These are phyloP conservation scores for Apiospora aurea DNA, from an alignment of 2,329 filamentous ascomycete species.

Conservation along the genomic window DNA sequence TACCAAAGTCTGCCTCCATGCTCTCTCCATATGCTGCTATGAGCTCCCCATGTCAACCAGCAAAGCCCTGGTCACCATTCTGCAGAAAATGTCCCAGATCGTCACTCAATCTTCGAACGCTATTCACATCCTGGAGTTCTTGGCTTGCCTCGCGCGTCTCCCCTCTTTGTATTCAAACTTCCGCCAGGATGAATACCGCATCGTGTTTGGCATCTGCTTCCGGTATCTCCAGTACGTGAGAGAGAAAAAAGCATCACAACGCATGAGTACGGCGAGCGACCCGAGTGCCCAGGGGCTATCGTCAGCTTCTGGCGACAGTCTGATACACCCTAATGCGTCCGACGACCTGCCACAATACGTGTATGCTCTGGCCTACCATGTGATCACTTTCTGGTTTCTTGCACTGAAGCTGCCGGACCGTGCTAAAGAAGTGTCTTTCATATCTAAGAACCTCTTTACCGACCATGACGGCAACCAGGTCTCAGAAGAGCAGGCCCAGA, in stretches of 20 bases:
- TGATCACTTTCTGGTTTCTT: slow-evolving; percentile 97
- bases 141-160: slow-evolving; percentile 86
- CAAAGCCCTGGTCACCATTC: slow-evolving; percentile 82
- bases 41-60: slow-evolving; percentile 88
- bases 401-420: slow-evolving; percentile 86
- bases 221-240: slow-evolving; percentile 90
- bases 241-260: slow-evolving; percentile 59
- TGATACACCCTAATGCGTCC: slow-evolving; percentile 46
- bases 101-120: slow-evolving; percentile 93
- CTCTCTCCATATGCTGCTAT: slow-evolving; percentile 92
- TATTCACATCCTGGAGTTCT: slow-evolving; percentile 93
- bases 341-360: slow-evolving; percentile 93
- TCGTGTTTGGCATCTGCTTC: slow-evolving; percentile 94
- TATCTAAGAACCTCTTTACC: slow-evolving; percentile 83
- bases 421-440: slow-evolving; percentile 85
- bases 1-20: slow-evolving; percentile 92
- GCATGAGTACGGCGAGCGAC: slow-evolving; percentile 31
- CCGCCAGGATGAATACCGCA: slow-evolving; percentile 88
- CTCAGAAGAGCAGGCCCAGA: slow-evolving; percentile 90
- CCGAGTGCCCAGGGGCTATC: slow-evolving; percentile 35
- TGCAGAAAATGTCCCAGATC: slow-evolving; percentile 94
- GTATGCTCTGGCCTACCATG: slow-evolving; percentile 90
- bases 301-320: neutral
- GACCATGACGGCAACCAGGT: slow-evolving; percentile 77
- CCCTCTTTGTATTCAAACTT: slow-evolving; percentile 88